Evolutionary conservation across 441 rosid genomes (phyloP), one percentile per base, ranked within the genome.

Genomic region (Raphanus hybrid): DNA sequence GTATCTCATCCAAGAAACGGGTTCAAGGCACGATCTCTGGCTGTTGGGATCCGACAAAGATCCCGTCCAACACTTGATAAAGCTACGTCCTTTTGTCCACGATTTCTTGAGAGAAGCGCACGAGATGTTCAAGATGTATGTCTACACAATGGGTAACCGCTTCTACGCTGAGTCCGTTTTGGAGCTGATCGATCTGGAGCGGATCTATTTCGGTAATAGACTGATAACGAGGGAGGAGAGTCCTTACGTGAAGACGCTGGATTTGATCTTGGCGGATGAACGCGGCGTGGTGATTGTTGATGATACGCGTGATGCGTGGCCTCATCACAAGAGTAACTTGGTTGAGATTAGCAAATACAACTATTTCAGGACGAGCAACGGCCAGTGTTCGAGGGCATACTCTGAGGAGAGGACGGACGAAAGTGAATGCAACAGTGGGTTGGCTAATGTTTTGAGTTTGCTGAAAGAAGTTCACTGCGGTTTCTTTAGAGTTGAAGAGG

Each of bases 91-190:
- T 62, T 78, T 68, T 26, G 6, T 67, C 11, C 20, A 8, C 3
- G 48, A 26, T 2, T 78, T 78, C 37, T 73, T 78, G 69, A 35
- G 35, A 78, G 74, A 78, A 68, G 78, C 78, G 2, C 63, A 37
- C 8, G 11, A 68, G 37, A 2, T 60, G 57, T 78, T 73, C 74
- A 37, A 5, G 0, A 48, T 78, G 78, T 61, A 50, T 61, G 69
- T 78, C 20, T 73, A 78, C 78, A 78, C 78, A 2, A 73, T 3
- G 58, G 70, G 77, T 39, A 67, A 0, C 26, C 60, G 62, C 10
- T 6, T 0, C 0, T 72, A 77, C n/a, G 76, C 81, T 29, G 6
- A 27, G 6, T 2, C 2, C 4, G 2, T 60, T 2, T 9, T 66
- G 62, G 61, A 71, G 10, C 0, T 78, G 69, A 72, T 72, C 37